A percentile compares a stretch with the other conserved stretches of the same genome.
Evolutionary conservation across 352 stramenopile genomes (phyloP).

Genomic region (Phytophthora constricta): DNA sequence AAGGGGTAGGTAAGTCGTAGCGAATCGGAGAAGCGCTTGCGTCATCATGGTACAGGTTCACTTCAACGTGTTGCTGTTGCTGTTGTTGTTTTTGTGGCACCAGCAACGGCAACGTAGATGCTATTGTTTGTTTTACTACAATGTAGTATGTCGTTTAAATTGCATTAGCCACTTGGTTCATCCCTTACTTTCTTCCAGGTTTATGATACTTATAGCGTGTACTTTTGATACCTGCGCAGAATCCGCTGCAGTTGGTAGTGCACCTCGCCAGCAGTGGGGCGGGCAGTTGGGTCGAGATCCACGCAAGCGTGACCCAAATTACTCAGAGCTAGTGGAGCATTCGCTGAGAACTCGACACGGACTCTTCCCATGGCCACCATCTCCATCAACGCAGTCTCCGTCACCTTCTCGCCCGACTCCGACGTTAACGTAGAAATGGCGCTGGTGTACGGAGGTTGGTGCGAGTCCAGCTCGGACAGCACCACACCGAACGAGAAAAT

Average conservation of each 20-base stretch:
- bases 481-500: constrained; percentile 56
- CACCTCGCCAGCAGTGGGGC: constrained; percentile 36
- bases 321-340: constrained; percentile 23
- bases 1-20: too few species aligned
- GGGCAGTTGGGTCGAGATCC: constrained; percentile 25
- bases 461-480: constrained; percentile 45
- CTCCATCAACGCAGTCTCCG: constrained; percentile 40
- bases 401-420: constrained; percentile 32
- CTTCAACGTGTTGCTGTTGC: not conserved
- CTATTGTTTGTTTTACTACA: not conserved
- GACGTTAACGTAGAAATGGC: constrained; percentile 32
- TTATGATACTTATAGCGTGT: constrained; percentile 30
- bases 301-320: constrained; percentile 37
- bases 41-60: too few species aligned
- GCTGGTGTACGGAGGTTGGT: constrained; percentile 40
- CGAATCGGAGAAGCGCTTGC: too few species aligned
- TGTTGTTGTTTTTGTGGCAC: too few species aligned
- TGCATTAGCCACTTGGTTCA: too few species aligned
- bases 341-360: constrained; percentile 37
- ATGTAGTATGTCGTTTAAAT: too few species aligned
- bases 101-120: too few species aligned
- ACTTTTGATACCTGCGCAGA: constrained; percentile 38
- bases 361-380: constrained; percentile 40
- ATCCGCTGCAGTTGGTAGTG: constrained; percentile 43
- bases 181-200: too few species aligned